Conservation (phyloP, 768 basidiomycete species). For the Lactarius sanguifluus region DNA sequence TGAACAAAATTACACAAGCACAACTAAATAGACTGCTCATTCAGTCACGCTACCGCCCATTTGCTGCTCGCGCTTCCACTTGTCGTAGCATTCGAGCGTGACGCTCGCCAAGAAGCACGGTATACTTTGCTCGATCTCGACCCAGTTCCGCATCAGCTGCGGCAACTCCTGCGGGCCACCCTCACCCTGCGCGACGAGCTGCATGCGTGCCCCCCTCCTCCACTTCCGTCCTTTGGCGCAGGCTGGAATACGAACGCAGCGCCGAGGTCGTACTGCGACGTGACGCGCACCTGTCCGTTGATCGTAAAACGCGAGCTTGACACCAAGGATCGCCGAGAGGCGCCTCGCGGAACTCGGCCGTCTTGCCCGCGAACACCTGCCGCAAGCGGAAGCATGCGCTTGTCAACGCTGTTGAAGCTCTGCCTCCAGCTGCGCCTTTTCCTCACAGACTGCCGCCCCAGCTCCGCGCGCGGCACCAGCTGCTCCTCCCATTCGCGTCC, state of each 20-base stretch:
- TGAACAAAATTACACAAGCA: too few relatives aligned
- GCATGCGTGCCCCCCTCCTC: conserved; percentile 54
- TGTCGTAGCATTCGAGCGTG: conserved; percentile 85
- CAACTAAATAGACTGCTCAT: too few relatives aligned
- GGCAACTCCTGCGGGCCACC: conserved; percentile 76
- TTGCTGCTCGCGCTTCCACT: conserved; percentile 48
- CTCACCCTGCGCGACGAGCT: conserved; percentile 62
- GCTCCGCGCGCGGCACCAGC: conserved; percentile 76
- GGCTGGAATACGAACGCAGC: conserved; percentile 89
- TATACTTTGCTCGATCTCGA: conserved; percentile 79
- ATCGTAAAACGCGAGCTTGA: conserved; percentile 88
- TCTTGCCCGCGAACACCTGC: conserved; percentile 84
- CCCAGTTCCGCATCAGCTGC: conserved; percentile 81
- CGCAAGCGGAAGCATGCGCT: conserved; percentile 72
- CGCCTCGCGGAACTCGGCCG: conserved; percentile 87
- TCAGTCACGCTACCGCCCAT: too few relatives aligned
- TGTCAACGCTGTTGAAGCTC: conserved; percentile 75
- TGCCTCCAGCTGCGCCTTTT: conserved; percentile 67
- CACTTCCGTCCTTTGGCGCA: conserved; percentile 34
- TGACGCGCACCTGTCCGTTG: conserved; percentile 86
- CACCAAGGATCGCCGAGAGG: conserved; percentile 86
- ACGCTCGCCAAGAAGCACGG: conserved; percentile 89
- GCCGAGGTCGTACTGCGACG: conserved; percentile 81
- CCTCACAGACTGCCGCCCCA: conserved; percentile 69
- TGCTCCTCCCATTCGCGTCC: conserved; percentile 11